Evolutionary conservation across 345 rosid genomes (phyloP).

Genomic region (Arabidopsis thaliana): DNA sequence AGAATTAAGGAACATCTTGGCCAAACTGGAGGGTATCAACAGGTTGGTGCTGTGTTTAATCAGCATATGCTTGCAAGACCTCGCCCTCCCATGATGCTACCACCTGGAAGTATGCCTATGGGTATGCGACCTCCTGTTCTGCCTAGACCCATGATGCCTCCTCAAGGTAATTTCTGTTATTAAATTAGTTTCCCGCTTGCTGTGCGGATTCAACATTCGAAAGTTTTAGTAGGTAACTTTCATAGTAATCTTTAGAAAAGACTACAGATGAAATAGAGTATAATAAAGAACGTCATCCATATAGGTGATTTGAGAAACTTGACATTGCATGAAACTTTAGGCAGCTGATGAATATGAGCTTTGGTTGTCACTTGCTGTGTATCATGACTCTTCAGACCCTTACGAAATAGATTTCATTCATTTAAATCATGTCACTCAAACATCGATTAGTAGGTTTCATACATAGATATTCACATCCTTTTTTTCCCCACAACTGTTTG

Average conservation of each 20-base stretch:
- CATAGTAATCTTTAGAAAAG: not conserved
- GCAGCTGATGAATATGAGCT: slow-evolving; percentile 6
- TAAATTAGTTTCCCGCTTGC: not conserved
- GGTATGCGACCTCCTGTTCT: slow-evolving; percentile 90
- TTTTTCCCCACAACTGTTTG: not conserved
- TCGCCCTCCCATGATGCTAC: slow-evolving; percentile 76
- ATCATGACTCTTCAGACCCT: slow-evolving; percentile 9
- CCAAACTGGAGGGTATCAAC: slow-evolving; percentile 83
- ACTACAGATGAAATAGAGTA: not conserved
- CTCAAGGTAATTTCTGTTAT: slow-evolving; percentile 39
- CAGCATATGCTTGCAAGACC: slow-evolving; percentile 87
- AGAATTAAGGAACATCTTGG: slow-evolving; percentile 96
- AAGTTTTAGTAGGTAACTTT: not conserved
- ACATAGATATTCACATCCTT: not conserved
- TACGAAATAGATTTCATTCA: not conserved
- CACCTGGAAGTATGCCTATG: slow-evolving; percentile 56
- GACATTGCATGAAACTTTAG: not conserved
- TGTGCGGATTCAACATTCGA: not conserved
- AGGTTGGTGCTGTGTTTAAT: slow-evolving; percentile 89
- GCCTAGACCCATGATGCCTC: slow-evolving; percentile 79
- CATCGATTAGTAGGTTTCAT: not conserved
- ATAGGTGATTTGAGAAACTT: slow-evolving; percentile 5
- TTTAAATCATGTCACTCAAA: not conserved
- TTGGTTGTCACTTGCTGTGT: slow-evolving; percentile 2
- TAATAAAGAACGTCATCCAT: not conserved